A percentile compares a stretch with the other conserved stretches of the same genome.
These are phyloP conservation scores for Entoloma clypeatum DNA, from an alignment of 1,284 basidiomycete species.

Conservation along the genomic window DNA sequence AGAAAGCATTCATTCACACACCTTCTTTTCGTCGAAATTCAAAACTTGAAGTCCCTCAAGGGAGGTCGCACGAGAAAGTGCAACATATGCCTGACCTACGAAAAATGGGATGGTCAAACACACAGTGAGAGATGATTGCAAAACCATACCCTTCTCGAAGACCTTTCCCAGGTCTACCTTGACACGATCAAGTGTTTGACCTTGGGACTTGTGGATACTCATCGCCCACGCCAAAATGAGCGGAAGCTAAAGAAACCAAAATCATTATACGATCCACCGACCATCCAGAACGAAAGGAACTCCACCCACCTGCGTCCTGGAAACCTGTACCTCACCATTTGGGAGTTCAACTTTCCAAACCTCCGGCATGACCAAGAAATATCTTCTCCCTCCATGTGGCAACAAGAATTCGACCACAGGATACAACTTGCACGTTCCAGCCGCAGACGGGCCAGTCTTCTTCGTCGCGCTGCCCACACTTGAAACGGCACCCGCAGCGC, in stretches of 20 bases:
- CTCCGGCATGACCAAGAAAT: conserved; percentile 69
- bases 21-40: conserved; percentile 79
- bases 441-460: conserved; percentile 14
- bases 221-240: conserved; percentile 90
- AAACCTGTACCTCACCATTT: conserved; percentile 77
- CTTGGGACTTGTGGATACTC: conserved; percentile 95
- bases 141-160: conserved; percentile 77
- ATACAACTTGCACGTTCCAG: conserved; percentile 38
- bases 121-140: conserved; percentile 1
- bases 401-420: conserved; percentile 80
- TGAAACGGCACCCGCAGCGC: conserved; percentile 18
- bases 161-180: conserved; percentile 78
- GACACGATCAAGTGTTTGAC: conserved; percentile 84
- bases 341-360: conserved; percentile 84
- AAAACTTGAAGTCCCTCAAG: conserved; percentile 89
- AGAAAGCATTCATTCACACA: conserved; percentile 14
- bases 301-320: conserved; percentile 58
- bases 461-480: conserved; percentile 22
- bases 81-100: conserved; percentile 89
- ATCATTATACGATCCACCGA: too few relatives aligned
- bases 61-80: conserved; percentile 90
- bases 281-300: neutral
- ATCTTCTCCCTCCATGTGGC: conserved; percentile 51
- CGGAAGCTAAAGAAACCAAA: conserved; percentile 69
- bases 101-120: conserved; percentile 5